Conservation (phyloP, 805 yeast species). For the Metschnikowia baotianmanensis region DNA sequence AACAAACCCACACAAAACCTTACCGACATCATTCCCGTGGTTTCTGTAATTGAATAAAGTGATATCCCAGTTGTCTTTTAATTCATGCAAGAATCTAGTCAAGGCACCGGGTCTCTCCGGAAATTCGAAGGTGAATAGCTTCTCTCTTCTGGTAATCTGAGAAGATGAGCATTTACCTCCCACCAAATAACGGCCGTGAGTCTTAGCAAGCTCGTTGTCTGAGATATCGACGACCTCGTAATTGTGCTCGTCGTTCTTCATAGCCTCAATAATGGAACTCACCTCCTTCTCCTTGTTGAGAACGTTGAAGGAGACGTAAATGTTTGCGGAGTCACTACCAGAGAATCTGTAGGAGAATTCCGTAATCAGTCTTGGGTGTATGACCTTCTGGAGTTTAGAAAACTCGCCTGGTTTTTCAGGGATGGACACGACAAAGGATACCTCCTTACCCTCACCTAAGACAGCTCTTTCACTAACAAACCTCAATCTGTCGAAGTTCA, state of each 20-base stretch:
- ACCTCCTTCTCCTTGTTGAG: conserved; percentile 73
- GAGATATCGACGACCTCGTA: conserved; percentile 76
- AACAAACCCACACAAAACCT: conserved; percentile 84
- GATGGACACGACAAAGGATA: conserved; percentile 82
- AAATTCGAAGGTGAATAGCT: conserved; percentile 81
- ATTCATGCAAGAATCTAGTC: conserved; percentile 66
- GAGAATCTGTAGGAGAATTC: conserved; percentile 89
- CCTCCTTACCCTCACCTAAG: conserved; percentile 97
- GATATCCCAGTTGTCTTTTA: conserved; percentile 84
- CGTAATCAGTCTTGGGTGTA: conserved; percentile 87
- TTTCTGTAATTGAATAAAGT: conserved; percentile 95
- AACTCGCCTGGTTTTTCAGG: conserved; percentile 95
- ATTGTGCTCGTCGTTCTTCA: conserved; percentile 62
- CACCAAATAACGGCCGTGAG: conserved; percentile 93
- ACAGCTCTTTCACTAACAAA: conserved; percentile 97
- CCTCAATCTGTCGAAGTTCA: conserved; percentile 95
- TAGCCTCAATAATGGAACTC: conserved; percentile 54
- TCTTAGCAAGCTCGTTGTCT: conserved; percentile 90
- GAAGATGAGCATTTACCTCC: conserved; percentile 75
- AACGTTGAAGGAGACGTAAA: conserved; percentile 86
- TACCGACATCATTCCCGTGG: conserved; percentile 94
- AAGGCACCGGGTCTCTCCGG: conserved; percentile 98
- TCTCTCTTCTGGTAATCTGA: conserved; percentile 61
- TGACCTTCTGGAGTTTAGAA: conserved; percentile 66
- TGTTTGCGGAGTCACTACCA: conserved; percentile 57